Evolutionary conservation across 805 yeast genomes (phyloP), one percentile per base, ranked within the genome.

Genomic region (Monosporozyma aquatica): DNA sequence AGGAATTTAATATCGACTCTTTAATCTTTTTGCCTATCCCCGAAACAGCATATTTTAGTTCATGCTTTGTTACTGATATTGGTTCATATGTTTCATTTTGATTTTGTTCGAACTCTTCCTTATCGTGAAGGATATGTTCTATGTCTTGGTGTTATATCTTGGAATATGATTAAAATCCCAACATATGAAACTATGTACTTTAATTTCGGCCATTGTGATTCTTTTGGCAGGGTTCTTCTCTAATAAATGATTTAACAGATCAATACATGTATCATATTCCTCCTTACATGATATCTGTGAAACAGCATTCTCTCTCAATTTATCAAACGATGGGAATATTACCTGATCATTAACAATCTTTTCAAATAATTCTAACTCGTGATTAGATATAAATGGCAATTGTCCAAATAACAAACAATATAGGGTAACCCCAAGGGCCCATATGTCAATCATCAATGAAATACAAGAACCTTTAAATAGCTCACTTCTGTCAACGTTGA

Each of bases 341-440:
- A 85, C 62, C 2, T 67, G 68, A 29, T 78, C 73, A 42, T 76
- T 75, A 33, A 78, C 84, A 50, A 92, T 92, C 11, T 80, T 87
- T 43, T 82, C 82, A 61, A 90, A 89, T 42, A 92, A 68, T 43
- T 55, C 53, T 37, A 62, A 42, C 45, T 83, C 94, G 63, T 75
- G 89, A 54, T 89, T 96, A 24, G 85, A 79, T 56, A 80, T 77
- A 59, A 90, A 92, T 2, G 98, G 98, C 34, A 92, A 74, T 47
- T 73, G 70, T 10, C 98, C 98, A 65, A 85, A 90, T n/a, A 90
- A 59, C 29, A 92, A 67, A 59, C 97, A 89, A 61, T 80, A 90
- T 15, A 92, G 65, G 0, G 97, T 89, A 4, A 90, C 87, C 9
- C 98, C 98, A 21, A 87, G 64, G 0, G 98, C 95, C 98, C 98